Evolutionary conservation across 2,329 filamentous ascomycete species (phyloP).

Genomic region (Coniochaeta sp.): DNA sequence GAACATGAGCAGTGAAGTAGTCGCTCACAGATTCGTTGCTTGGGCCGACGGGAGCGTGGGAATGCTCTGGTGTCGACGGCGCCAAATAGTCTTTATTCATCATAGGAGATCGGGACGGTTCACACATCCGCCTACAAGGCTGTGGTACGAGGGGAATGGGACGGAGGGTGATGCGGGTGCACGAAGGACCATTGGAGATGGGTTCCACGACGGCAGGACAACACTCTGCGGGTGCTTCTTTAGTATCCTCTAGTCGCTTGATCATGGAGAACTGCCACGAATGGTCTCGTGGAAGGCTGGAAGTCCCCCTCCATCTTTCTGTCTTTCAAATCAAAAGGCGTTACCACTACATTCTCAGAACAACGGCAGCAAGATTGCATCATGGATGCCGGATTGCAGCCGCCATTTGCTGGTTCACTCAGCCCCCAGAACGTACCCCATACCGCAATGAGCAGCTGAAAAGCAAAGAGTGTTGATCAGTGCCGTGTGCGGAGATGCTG

Average conservation of each 20-base stretch:
- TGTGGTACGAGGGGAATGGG: background rate
- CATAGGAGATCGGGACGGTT: background rate
- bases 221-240: background rate
- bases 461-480: background rate
- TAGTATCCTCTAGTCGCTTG: background rate
- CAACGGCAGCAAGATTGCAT: background rate
- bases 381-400: background rate
- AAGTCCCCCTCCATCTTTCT: background rate
- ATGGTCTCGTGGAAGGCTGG: background rate
- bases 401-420: background rate
- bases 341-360: background rate
- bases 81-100: slow-evolving; percentile 16
- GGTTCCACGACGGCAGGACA: background rate
- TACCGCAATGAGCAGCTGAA: background rate
- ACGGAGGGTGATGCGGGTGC: background rate
- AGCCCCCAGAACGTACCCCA: background rate
- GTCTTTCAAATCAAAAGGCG: background rate
- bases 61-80: background rate
- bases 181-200: background rate
- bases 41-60: background rate
- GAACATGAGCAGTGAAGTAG: slow-evolving; percentile 10
- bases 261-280: background rate
- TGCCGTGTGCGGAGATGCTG: background rate
- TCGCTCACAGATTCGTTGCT: background rate
- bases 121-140: background rate